Conservation (phyloP, 78 protist genomes). For the Dictyostelium capitatum region DNA sequence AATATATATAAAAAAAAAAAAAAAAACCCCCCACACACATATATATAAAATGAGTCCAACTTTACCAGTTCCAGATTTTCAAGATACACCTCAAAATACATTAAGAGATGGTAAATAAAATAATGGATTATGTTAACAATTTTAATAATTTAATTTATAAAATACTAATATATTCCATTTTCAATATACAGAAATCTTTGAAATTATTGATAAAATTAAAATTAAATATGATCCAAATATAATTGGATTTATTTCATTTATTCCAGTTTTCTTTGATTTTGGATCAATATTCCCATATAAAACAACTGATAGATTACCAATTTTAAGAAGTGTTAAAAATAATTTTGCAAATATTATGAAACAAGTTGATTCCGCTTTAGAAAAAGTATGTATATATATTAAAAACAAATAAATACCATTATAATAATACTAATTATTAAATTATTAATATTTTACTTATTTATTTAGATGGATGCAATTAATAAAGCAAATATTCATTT, state of each 20-base stretch:
- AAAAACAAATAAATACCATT: background rate
- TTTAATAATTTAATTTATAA: background rate
- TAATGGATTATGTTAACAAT: no score
- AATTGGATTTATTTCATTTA: slow-evolving; percentile 40
- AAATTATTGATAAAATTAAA: slow-evolving; percentile 41
- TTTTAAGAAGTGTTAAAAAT: slow-evolving; percentile 35
- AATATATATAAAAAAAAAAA: background rate
- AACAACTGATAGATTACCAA: slow-evolving; percentile 8
- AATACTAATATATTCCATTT: no score
- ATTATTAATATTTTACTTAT: background rate
- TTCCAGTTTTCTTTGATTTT: slow-evolving; percentile 55
- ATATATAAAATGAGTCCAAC: slow-evolving; percentile 48
- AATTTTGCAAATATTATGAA: slow-evolving; percentile 34
- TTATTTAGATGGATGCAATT: slow-evolving; percentile 42
- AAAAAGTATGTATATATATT: slow-evolving; percentile 26
- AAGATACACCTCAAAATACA: slow-evolving; percentile 35
- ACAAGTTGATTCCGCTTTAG: slow-evolving; percentile 55
- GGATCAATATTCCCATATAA: slow-evolving; percentile 31
- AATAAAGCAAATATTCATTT: slow-evolving; percentile 59
- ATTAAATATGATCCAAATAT: slow-evolving; percentile 54
- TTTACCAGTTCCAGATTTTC: slow-evolving; percentile 58
- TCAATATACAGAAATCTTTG: slow-evolving; percentile 57
- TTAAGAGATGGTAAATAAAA: slow-evolving; percentile 59
- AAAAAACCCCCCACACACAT: no score
- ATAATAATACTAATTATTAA: background rate